Evolutionary conservation across 192 early-diverging fungal species (phyloP).

Genomic region (Entomortierella parvispora): DNA sequence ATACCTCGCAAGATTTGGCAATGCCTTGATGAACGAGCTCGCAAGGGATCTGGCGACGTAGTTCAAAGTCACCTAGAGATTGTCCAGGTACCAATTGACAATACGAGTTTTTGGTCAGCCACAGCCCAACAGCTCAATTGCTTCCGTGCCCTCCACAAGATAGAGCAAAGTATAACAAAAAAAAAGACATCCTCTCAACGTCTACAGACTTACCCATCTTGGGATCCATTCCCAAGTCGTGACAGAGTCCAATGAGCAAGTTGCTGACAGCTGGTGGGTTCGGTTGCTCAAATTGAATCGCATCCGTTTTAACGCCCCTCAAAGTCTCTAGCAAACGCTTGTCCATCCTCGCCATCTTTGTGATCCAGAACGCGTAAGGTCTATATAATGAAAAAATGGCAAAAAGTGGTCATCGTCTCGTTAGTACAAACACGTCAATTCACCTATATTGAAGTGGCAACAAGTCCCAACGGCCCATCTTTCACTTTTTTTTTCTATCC

Average conservation of each 20-base stretch:
- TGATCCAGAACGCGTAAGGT: conserved; percentile 69
- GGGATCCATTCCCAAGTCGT: conserved; percentile 46
- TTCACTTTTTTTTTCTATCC: conserved; percentile 11
- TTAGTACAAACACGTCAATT: too few species aligned
- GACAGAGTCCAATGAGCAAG: conserved; percentile 46
- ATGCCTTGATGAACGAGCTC: conserved; percentile 60
- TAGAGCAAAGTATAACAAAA: too few species aligned
- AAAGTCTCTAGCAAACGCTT: conserved; percentile 60
- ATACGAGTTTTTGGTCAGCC: too few species aligned
- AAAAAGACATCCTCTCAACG: too few species aligned
- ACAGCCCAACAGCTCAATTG: background rate
- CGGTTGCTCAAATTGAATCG: conserved; percentile 47
- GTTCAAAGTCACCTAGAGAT: conserved; percentile 37
- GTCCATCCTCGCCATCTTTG: conserved; percentile 67
- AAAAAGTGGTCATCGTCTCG: too few species aligned
- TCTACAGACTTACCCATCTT: conserved; percentile 37
- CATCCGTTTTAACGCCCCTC: conserved; percentile 48
- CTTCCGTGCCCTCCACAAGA: too few species aligned
- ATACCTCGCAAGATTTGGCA: conserved; percentile 58
- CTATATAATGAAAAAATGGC: conserved; percentile 27
- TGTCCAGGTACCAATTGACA: background rate
- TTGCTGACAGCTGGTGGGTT: conserved; percentile 49
- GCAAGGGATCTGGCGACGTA: conserved; percentile 60
- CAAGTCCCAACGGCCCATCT: too few species aligned
- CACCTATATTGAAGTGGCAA: too few species aligned